These are phyloP conservation scores for Rhodamnia rubescens DNA, from an alignment of 345 rosid species.

Conservation along the genomic window DNA sequence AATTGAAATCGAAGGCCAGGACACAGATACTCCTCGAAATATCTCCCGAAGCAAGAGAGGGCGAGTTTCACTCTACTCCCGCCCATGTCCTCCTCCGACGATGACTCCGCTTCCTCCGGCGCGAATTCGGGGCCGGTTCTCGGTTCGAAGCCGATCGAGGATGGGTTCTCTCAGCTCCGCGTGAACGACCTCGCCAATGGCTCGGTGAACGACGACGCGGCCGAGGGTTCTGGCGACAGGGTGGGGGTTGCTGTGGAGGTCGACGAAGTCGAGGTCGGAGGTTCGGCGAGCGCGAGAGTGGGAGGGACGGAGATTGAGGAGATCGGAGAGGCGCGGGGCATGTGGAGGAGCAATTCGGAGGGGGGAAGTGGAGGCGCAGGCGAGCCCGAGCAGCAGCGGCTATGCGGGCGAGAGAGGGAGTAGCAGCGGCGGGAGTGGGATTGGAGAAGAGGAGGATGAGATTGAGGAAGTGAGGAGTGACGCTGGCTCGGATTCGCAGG, in stretches of 20 bases:
- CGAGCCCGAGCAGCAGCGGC: constrained; percentile 87
- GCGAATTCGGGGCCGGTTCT: not conserved
- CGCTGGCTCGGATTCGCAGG: constrained; percentile 26
- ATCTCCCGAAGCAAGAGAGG: not conserved
- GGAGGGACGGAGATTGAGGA: constrained; percentile 2
- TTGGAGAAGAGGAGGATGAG: constrained; percentile 59
- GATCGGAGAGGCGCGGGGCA: constrained; percentile 7
- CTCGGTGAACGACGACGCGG: not conserved
- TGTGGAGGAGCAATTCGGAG: constrained; percentile 36
- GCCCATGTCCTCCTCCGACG: not conserved
- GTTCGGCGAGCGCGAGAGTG: not conserved
- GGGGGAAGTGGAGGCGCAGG: constrained; percentile 38
- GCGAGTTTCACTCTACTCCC: not conserved
- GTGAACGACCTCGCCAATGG: not conserved
- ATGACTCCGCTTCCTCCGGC: not conserved
- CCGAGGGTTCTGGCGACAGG: not conserved
- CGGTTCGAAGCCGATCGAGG: not conserved
- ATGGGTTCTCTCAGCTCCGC: not conserved
- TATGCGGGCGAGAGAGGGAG: constrained; percentile 95
- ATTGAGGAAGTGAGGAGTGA: constrained; percentile 36
- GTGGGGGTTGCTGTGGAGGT: not conserved
- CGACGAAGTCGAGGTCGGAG: not conserved
- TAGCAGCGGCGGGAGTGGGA: constrained; percentile 48
- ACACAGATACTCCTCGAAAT: not conserved
- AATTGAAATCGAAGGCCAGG: not conserved